Base-by-base conservation (phyloP, 1,139 yeast species). In the Hansenula sp. region DNA sequence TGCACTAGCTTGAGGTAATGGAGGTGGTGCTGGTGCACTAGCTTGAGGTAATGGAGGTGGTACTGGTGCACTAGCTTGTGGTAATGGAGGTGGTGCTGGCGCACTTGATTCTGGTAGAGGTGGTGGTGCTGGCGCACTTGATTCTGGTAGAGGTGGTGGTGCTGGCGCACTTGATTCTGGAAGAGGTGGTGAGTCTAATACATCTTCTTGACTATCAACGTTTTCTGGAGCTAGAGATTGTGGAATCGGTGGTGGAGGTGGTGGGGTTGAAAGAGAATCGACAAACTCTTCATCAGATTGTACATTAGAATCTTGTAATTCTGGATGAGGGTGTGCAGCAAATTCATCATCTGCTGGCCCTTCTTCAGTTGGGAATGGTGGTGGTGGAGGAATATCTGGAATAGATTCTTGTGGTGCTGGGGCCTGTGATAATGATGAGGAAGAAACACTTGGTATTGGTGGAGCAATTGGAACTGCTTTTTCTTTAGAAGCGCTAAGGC, bases 71-170 rank as follows among this genome's bases (percentile, higher is more conserved):
- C 9, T 54, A 42, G 24, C 53, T 63, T n/a, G 63, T 12, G 42
- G 38, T 16, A 33, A n/a, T 11, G 66, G 41, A 53, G 61, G 46
- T 52, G 60, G 43, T 57, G 64, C 42, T 59, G 55, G 40, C 61
- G 61, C 61, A 42, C 54, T 46, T 40, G 59, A 33, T 34, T 24
- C 36, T 15, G 45, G 46, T 27, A 31, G 25, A 38, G 46, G 40
- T n/a, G 56, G 46, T 36, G 41, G 31, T 34, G 47, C 36, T 27
- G 45, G 43, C 15, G 28, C 55, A 61, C 12, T n/a, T 50, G 44
- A 46, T 74, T 77, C 49, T 73, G 79, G 48, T 59, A 64, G 36
- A 57, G 67, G 40, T 58, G 57, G 40, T 54, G 55, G 41, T 62
- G 62, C 40, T 62, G 49, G 25, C 62, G 55, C 60, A 11, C 15